Conservation (phyloP, 2,329 filamentous ascomycete genomes). For the Verticillium isaacii region DNA sequence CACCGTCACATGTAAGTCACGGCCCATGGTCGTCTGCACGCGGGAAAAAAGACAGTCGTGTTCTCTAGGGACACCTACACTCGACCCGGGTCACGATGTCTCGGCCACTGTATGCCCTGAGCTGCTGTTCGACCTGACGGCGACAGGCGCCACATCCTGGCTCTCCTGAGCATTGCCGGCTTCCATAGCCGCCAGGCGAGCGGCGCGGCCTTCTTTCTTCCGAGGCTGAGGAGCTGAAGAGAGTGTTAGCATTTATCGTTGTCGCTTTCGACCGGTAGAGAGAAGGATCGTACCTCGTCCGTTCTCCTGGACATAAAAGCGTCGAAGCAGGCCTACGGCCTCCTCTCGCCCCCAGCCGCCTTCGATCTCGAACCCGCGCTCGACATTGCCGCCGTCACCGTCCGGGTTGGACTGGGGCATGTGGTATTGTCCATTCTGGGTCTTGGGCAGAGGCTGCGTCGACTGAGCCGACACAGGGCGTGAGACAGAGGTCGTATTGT, state of each 20-base stretch:
- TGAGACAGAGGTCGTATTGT: background rate
- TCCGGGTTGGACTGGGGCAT: slow-evolving; percentile 18
- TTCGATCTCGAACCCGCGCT: slow-evolving; percentile 74
- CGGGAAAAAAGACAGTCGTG: background rate
- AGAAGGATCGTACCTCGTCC: slow-evolving; percentile 62
- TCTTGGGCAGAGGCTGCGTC: background rate
- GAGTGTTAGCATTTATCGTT: slow-evolving; percentile 10
- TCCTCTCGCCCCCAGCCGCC: slow-evolving; percentile 88
- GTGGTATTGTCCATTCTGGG: background rate
- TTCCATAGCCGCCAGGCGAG: slow-evolving; percentile 43
- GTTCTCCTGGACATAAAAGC: slow-evolving; percentile 98
- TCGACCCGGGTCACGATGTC: background rate
- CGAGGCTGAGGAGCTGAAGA: slow-evolving; percentile 42
- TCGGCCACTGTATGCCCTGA: background rate
- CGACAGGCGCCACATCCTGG: background rate
- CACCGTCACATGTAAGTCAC: background rate
- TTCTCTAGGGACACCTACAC: background rate
- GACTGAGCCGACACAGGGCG: background rate
- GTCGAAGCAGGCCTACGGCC: slow-evolving; percentile 83
- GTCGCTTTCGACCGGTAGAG: background rate
- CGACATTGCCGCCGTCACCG: slow-evolving; percentile 63
- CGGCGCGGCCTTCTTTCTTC: slow-evolving; percentile 52
- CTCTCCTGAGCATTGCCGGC: background rate
- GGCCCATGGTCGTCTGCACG: background rate
- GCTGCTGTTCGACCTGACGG: background rate